Conservation (phyloP, 2,329 filamentous ascomycete species). For the Neonectria ditissima region DNA sequence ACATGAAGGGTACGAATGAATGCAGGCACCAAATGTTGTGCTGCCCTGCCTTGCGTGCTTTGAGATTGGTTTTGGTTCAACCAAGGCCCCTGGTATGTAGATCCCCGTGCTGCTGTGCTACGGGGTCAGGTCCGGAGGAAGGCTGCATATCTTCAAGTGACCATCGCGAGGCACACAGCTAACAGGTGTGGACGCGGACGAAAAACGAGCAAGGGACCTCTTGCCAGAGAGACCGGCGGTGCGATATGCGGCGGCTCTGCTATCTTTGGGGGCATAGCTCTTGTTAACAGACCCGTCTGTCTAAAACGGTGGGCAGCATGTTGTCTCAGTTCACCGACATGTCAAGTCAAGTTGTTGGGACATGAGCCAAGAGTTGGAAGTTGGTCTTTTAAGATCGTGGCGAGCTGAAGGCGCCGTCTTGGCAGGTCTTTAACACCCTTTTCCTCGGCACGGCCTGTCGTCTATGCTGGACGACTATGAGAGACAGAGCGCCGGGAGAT, state of each 20-base stretch:
- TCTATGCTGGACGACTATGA: neutral
- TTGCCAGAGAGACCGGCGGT: neutral
- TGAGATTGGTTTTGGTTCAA: constrained; percentile 9
- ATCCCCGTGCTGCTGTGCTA: constrained; percentile 6
- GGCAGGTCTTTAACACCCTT: neutral
- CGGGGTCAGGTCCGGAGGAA: neutral
- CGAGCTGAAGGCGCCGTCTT: neutral
- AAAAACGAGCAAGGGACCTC: neutral
- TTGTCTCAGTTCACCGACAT: constrained; percentile 18
- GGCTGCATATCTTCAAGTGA: constrained; percentile 6
- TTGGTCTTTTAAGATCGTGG: neutral
- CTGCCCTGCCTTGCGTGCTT: constrained; percentile 5
- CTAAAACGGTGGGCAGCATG: neutral
- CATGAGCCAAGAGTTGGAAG: neutral
- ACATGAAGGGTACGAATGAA: neutral
- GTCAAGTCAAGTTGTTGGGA: constrained; percentile 6
- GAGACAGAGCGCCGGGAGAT: neutral
- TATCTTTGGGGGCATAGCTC: neutral
- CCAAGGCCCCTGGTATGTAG: neutral
- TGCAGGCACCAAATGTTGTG: constrained; percentile 1
- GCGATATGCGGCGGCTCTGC: neutral
- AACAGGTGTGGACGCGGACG: neutral
- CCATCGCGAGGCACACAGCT: constrained; percentile 4
- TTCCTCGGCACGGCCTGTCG: neutral
- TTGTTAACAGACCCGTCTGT: neutral